These are phyloP conservation scores for Diaporthe citrichinensis DNA, from an alignment of 2,329 filamentous ascomycete species.

Conservation along the genomic window DNA sequence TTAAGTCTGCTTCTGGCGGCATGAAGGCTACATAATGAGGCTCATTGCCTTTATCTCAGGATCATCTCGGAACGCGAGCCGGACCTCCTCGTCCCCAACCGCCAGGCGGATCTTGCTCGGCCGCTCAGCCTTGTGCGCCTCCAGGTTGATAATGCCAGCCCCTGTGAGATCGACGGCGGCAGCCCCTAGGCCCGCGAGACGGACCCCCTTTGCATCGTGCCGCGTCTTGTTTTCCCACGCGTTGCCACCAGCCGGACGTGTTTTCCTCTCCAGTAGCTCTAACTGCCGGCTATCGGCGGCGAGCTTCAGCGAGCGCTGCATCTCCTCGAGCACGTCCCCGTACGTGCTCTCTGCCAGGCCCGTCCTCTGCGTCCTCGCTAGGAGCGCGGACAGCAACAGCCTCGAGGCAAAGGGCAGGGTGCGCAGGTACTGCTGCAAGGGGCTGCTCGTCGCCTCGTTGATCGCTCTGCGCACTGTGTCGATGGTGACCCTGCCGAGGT, in stretches of 20 bases:
- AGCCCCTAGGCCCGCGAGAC: conserved; percentile 55
- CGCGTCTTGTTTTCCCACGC: conserved; percentile 38
- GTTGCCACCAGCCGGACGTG: background rate
- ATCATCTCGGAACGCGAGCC: conserved; percentile 89
- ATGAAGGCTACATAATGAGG: conserved; percentile 45
- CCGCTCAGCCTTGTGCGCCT: conserved; percentile 84
- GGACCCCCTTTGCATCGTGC: conserved; percentile 39
- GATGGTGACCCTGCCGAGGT: conserved; percentile 81
- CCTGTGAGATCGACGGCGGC: conserved; percentile 89
- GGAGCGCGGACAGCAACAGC: conserved; percentile 85
- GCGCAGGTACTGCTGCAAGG: conserved; percentile 89
- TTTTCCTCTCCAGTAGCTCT: conserved; percentile 64
- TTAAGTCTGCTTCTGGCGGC: background rate
- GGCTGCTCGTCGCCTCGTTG: conserved; percentile 93
- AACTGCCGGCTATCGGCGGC: conserved; percentile 73
- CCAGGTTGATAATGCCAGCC: conserved; percentile 88
- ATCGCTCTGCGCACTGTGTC: conserved; percentile 95
- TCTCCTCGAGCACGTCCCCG: conserved; percentile 91
- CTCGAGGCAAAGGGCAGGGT: conserved; percentile 86
- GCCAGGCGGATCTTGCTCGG: conserved; percentile 89
- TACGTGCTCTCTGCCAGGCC: conserved; percentile 90
- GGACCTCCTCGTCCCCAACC: conserved; percentile 92
- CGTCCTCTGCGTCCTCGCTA: conserved; percentile 84
- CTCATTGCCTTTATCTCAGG: conserved; percentile 86
- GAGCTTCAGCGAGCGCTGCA: conserved; percentile 76